Conservation (phyloP, 139 green algal genomes). For the Parachlorella kessleri region DNA sequence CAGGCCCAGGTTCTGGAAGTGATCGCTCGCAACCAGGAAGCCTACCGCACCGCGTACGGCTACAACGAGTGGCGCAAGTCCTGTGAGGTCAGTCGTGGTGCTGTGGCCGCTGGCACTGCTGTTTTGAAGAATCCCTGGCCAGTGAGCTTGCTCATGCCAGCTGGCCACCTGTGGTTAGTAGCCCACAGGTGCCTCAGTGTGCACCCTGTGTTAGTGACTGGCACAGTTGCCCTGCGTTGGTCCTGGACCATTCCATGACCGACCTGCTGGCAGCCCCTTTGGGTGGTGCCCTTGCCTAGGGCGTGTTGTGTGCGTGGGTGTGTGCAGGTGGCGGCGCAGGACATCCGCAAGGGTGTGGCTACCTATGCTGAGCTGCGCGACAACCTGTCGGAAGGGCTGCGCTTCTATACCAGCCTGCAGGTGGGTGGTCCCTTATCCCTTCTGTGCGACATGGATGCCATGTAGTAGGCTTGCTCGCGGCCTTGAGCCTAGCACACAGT, state of each 20-base stretch:
- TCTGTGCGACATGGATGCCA: not conserved
- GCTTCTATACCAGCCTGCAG: slow-evolving; percentile 87
- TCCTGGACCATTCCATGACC: not conserved
- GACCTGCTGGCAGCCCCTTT: not conserved
- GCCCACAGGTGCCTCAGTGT: no score
- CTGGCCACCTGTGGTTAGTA: no score
- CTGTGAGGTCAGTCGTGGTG: slow-evolving; percentile 47
- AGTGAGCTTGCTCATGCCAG: no score
- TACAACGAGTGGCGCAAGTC: slow-evolving; percentile 61
- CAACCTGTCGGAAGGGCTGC: slow-evolving; percentile 81
- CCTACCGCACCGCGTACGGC: slow-evolving; percentile 49
- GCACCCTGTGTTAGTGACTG: no score
- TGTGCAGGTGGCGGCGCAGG: slow-evolving; percentile 42
- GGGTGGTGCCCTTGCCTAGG: no score
- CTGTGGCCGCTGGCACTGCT: not conserved
- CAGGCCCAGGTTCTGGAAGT: slow-evolving; percentile 62
- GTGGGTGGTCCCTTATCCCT: slow-evolving; percentile 13
- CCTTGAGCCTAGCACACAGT: not conserved
- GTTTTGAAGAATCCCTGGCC: no score
- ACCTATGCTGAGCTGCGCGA: slow-evolving; percentile 75
- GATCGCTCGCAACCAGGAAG: slow-evolving; percentile 40
- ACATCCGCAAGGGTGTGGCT: slow-evolving; percentile 38
- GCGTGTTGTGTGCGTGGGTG: not conserved
- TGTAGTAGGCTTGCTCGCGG: not conserved
- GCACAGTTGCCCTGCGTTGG: no score